These are phyloP conservation scores for Penicillium steckii DNA, from an alignment of 495 filamentous ascomycete species.

Conservation along the genomic window DNA sequence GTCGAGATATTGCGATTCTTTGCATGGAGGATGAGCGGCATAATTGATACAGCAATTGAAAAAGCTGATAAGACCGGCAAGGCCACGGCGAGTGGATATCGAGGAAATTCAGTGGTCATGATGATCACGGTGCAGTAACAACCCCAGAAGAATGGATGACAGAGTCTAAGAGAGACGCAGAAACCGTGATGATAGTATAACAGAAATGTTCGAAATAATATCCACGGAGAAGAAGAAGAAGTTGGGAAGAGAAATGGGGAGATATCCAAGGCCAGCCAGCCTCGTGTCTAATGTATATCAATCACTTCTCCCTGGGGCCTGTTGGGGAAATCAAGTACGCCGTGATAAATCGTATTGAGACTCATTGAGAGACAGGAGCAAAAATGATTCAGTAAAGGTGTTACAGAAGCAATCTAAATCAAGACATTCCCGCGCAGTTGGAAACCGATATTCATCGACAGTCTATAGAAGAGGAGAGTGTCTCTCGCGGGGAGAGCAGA, in stretches of 20 bases:
- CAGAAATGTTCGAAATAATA: too few species aligned
- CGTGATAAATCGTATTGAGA: not conserved
- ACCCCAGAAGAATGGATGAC: not conserved
- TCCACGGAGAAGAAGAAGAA: not conserved
- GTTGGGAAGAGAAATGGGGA: too few species aligned
- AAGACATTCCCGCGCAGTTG: constrained; percentile 7
- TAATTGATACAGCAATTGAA: constrained; percentile 53
- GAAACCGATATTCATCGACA: not conserved
- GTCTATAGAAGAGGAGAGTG: not conserved
- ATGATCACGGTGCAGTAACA: not conserved
- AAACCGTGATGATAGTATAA: not conserved
- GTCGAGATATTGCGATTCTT: constrained; percentile 47
- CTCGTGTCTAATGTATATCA: too few species aligned
- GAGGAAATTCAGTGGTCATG: constrained; percentile 2
- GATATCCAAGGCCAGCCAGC: too few species aligned
- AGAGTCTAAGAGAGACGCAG: not conserved
- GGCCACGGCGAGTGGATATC: constrained; percentile 34
- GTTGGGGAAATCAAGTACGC: too few species aligned
- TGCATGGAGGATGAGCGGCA: constrained; percentile 37
- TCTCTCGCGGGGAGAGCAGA: not conserved
- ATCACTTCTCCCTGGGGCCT: too few species aligned
- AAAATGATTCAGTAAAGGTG: constrained; percentile 5
- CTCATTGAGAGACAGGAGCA: constrained; percentile 2
- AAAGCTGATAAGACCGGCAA: constrained; percentile 54
- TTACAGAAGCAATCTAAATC: constrained; percentile 8